phyloP scores from a whole-genome alignment of 345 rosid genomes.

The Iberis pinnata region DNA sequence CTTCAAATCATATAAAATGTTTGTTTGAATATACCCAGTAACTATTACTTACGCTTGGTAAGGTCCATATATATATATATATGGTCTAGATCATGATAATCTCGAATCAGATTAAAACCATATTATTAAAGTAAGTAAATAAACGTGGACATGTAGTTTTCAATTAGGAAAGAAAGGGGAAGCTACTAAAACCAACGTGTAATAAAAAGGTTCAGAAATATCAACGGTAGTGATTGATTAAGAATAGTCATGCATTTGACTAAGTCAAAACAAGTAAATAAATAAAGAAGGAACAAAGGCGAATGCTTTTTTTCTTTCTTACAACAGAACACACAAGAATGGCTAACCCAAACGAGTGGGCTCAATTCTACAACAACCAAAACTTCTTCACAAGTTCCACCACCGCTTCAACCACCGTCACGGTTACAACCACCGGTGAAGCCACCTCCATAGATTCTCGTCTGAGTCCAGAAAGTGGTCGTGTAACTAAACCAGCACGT shows the following conservation, averaged over 20 bases:
- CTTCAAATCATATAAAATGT: no score
- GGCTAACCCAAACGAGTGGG: conserved; percentile 67
- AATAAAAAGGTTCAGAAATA: conserved; percentile 6
- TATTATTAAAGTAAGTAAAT: neutral
- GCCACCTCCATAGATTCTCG: conserved; percentile 23
- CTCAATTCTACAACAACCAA: conserved; percentile 53
- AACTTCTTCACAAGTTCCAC: conserved; percentile 24
- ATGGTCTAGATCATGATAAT: neutral
- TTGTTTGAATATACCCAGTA: no score
- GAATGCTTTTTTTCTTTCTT: conserved; percentile 25
- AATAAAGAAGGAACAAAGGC: conserved; percentile 23
- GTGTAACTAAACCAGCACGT: conserved; percentile 74
- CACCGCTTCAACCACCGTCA: conserved; percentile 32
- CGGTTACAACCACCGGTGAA: conserved; percentile 26
- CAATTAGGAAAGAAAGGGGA: conserved; percentile 19
- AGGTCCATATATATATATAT: conserved; percentile 1
- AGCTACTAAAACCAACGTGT: conserved; percentile 25
- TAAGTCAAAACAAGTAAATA: conserved; percentile 18
- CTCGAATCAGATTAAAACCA: conserved; percentile 17
- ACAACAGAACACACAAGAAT: conserved; percentile 37
- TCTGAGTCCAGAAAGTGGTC: conserved; percentile 60
- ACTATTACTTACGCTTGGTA: no score
- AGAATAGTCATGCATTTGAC: conserved; percentile 37
- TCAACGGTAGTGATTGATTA: conserved; percentile 30
- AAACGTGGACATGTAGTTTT: neutral